A percentile compares a stretch with the other conserved stretches of the same genome.
Conservation (phyloP, 192 early-diverging fungal genomes). For the Phycomyces blakesleeanus region DNA sequence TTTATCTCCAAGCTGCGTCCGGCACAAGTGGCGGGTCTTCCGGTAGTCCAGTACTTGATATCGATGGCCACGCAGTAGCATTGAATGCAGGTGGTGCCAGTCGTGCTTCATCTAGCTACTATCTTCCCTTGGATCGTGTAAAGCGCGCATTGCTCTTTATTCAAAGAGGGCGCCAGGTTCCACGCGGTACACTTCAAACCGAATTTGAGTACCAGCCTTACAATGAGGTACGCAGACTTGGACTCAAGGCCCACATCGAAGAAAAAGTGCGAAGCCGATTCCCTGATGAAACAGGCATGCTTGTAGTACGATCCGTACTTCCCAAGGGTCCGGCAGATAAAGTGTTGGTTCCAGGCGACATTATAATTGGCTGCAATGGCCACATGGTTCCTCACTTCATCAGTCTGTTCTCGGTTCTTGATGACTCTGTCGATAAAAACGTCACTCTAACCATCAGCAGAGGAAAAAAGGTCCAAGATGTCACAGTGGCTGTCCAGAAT, state of each 20-base stretch:
- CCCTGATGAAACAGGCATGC: constrained; percentile 69
- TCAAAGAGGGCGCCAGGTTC: constrained; percentile 50
- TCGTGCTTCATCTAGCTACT: constrained; percentile 68
- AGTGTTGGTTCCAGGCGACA: constrained; percentile 65
- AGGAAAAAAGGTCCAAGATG: constrained; percentile 44
- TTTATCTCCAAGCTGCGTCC: constrained; percentile 76
- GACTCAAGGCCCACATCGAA: constrained; percentile 64
- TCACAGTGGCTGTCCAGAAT: constrained; percentile 60
- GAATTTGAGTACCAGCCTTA: constrained; percentile 68
- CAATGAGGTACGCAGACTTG: constrained; percentile 68
- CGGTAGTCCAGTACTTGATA: constrained; percentile 75
- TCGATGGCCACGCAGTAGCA: constrained; percentile 71
- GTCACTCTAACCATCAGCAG: constrained; percentile 56
- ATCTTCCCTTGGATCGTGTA: constrained; percentile 72
- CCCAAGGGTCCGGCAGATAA: constrained; percentile 66
- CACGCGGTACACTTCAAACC: constrained; percentile 75
- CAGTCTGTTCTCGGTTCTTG: constrained; percentile 57
- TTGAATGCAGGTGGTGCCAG: constrained; percentile 71
- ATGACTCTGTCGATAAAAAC: constrained; percentile 51
- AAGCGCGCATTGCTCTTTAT: constrained; percentile 60
- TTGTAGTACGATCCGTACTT: constrained; percentile 57
- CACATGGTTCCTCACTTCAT: constrained; percentile 71
- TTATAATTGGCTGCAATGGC: constrained; percentile 63
- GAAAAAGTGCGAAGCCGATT: constrained; percentile 54
- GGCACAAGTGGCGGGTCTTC: constrained; percentile 75